These are phyloP conservation scores for Eucalyptus regnans DNA, from an alignment of 345 rosid genomes.

Conservation along the genomic window DNA sequence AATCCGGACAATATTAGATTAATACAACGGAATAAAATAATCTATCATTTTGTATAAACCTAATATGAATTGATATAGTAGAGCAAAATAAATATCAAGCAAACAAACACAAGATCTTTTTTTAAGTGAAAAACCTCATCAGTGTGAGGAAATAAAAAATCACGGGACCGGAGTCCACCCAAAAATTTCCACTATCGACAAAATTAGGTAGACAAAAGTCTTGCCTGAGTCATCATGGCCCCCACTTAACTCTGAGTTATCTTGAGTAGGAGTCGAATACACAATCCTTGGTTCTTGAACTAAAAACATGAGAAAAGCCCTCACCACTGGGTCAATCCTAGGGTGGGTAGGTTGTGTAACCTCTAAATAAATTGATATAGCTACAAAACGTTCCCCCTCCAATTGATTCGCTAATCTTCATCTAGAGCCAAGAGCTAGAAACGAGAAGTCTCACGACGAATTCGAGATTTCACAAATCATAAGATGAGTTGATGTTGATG, in stretches of 20 bases:
- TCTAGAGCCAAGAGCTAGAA: neutral
- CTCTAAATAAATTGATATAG: neutral
- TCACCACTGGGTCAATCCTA: neutral
- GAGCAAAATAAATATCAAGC: too few species aligned
- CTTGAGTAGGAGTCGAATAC: neutral
- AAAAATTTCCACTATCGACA: too few species aligned
- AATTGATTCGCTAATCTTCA: neutral
- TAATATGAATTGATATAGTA: too few species aligned
- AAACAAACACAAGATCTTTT: too few species aligned
- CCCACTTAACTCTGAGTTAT: neutral
- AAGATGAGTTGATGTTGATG: neutral
- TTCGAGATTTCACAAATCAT: neutral
- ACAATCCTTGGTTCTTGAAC: neutral
- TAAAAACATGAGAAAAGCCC: neutral
- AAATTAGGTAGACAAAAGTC: too few species aligned
- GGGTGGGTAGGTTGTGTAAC: neutral
- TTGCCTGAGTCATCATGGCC: neutral
- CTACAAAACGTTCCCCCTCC: neutral
- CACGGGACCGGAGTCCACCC: rapidly evolving
- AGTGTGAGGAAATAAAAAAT: too few species aligned
- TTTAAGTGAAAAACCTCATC: too few species aligned
- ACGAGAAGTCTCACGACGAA: neutral
- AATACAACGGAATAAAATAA: rapidly evolving
- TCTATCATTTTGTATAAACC: too few species aligned
- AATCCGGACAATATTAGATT: rapidly evolving